These are phyloP conservation scores for Trametes villosa DNA, from an alignment of 768 basidiomycete species.

Conservation along the genomic window DNA sequence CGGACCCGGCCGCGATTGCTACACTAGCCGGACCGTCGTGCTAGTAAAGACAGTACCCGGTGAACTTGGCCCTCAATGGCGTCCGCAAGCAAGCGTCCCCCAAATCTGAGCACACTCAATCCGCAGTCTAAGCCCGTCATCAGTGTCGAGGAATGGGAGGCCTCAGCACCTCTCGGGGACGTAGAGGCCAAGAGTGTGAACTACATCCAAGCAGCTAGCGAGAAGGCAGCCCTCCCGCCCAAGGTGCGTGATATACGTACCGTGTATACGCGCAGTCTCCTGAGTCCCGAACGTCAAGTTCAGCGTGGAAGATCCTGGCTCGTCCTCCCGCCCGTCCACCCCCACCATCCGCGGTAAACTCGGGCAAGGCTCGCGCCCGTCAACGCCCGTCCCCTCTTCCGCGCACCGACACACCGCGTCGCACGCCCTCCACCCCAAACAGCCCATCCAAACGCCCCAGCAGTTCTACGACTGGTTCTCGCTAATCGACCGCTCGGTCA, in stretches of 20 bases:
- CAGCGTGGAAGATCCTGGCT: conserved; percentile 43
- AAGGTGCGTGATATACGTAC: conserved; percentile 61
- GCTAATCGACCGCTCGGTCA: conserved; percentile 85
- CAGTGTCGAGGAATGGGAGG: conserved; percentile 91
- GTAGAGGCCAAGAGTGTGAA: conserved; percentile 68
- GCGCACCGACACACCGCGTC: conserved; percentile 16
- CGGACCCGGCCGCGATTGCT: too few relatives aligned
- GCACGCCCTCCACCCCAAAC: conserved; percentile 72
- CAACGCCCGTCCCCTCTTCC: conserved; percentile 27
- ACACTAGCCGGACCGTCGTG: too few relatives aligned
- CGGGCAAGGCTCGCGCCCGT: conserved; percentile 31
- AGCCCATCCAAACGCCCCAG: conserved; percentile 86
- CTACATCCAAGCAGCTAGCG: conserved; percentile 62
- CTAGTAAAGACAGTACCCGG: background rate
- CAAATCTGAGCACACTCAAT: conserved; percentile 26
- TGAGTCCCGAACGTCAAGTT: conserved; percentile 39
- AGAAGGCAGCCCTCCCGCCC: conserved; percentile 64
- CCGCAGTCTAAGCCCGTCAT: conserved; percentile 50
- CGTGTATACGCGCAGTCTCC: background rate
- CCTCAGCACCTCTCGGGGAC: conserved; percentile 76
- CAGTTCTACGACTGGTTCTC: conserved; percentile 98
- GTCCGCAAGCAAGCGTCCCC: conserved; percentile 6
- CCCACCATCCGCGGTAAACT: conserved; percentile 37
- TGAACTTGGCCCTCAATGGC: background rate
- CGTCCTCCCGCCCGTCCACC: conserved; percentile 52